A percentile compares a stretch with the other conserved stretches of the same genome.
These are phyloP conservation scores for Sarocladium strictum DNA, from an alignment of 2,329 filamentous ascomycete species.

Conservation along the genomic window DNA sequence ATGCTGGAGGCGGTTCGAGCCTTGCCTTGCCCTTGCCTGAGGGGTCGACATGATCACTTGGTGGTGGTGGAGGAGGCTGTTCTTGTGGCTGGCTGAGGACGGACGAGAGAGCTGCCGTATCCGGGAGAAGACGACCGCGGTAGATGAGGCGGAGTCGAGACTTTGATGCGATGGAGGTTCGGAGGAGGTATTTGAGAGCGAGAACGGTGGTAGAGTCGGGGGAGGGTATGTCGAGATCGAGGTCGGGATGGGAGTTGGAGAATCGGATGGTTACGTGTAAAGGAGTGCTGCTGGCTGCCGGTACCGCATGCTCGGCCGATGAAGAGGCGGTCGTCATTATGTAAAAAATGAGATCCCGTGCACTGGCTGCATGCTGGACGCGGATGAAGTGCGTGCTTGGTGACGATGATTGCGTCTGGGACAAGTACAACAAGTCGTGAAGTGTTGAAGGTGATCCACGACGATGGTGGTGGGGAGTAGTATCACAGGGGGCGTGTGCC, in stretches of 20 bases:
- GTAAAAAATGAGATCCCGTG: neutral
- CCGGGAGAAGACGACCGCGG: conserved; percentile 77
- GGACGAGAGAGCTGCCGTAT: conserved; percentile 60
- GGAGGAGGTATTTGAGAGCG: conserved; percentile 76
- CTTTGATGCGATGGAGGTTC: conserved; percentile 60
- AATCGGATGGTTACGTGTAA: conserved; percentile 86
- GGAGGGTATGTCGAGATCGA: conserved; percentile 67
- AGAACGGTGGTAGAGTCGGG: conserved; percentile 67
- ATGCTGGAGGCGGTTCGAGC: neutral
- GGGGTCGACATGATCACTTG: conserved; percentile 26
- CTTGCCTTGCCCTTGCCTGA: conserved; percentile 61
- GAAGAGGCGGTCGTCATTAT: conserved; percentile 3
- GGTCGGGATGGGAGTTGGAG: conserved; percentile 76
- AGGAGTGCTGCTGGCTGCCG: conserved; percentile 26
- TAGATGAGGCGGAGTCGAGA: conserved; percentile 84
- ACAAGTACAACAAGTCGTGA: too few species aligned
- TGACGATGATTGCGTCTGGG: too few species aligned
- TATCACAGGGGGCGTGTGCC: too few species aligned
- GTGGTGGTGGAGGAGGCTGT: conserved; percentile 48
- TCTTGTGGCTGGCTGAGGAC: conserved; percentile 55
- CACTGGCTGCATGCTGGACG: neutral
- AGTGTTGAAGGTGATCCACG: too few species aligned
- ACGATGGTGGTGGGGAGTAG: too few species aligned
- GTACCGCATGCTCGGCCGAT: neutral
- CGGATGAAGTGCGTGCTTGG: too few species aligned